These are phyloP conservation scores for Marchantia paleacea DNA, from an alignment of 225 moss, liverwort and hornwort genomes.

Conservation along the genomic window DNA sequence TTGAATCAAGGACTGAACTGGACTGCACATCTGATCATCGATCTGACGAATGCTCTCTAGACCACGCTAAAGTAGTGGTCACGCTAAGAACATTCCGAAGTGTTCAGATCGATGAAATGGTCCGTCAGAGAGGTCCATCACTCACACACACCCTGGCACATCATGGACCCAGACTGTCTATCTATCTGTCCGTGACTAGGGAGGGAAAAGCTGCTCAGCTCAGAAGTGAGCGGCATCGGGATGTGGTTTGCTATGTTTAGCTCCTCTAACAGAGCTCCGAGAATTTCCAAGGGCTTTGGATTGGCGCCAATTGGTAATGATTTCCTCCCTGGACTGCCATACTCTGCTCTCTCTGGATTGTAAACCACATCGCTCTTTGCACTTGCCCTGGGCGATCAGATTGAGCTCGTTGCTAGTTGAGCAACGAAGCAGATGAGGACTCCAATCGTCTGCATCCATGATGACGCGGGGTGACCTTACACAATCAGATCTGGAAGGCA, in stretches of 20 bases:
- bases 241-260: neutral
- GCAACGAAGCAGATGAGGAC: no score
- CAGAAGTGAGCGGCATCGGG: neutral
- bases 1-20: neutral
- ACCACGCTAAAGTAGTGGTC: neutral
- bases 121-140: neutral
- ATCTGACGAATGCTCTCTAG: neutral
- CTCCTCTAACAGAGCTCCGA: no score
- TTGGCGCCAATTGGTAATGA: neutral
- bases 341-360: no score
- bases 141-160: slow-evolving; percentile 6
- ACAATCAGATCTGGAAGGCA: no score
- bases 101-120: neutral
- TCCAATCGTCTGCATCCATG: no score
- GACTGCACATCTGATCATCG: neutral
- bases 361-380: no score
- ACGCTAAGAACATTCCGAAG: slow-evolving; percentile 4
- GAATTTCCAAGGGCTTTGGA: neutral
- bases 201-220: neutral
- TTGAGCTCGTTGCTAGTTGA: no score
- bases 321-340: neutral
- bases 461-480: no score
- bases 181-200: neutral
- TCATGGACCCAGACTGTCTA: neutral
- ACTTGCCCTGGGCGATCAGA: no score